A percentile compares a stretch with the other conserved stretches of the same genome.
Evolutionary conservation across 768 basidiomycete species (phyloP).

Genomic region (Russula virescens): DNA sequence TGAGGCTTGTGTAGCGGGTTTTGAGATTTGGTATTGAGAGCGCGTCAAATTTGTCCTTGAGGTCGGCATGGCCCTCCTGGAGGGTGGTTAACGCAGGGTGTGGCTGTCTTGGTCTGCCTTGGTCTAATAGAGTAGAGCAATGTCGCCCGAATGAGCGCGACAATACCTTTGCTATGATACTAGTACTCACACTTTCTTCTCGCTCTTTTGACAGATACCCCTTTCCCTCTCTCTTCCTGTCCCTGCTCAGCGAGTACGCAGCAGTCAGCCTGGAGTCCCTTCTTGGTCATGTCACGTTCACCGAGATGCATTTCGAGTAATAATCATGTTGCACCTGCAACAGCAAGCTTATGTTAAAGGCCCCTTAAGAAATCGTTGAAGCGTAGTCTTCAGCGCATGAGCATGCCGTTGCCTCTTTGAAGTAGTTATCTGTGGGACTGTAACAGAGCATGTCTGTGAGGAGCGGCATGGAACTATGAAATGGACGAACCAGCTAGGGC

Average conservation of each 20-base stretch:
- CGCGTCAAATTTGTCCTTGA: constrained; percentile 48
- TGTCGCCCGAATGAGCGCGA: not conserved
- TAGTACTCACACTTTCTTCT: constrained; percentile 52
- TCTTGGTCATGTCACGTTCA: constrained; percentile 56
- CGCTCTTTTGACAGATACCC: constrained; percentile 47
- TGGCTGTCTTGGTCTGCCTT: constrained; percentile 49
- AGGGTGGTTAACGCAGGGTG: constrained; percentile 45
- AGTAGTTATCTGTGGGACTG: constrained; percentile 60
- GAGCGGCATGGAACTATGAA: not conserved
- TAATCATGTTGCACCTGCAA: constrained; percentile 52
- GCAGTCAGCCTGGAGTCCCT: constrained; percentile 63
- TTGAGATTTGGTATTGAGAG: constrained; percentile 45
- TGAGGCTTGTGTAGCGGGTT: constrained; percentile 46
- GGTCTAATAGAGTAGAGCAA: constrained; percentile 32
- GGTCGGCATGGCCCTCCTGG: constrained; percentile 53
- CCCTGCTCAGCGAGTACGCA: constrained; percentile 68
- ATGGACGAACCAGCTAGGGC: constrained; percentile 47
- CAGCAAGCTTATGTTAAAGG: constrained; percentile 61
- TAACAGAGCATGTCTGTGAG: not conserved
- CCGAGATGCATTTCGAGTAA: constrained; percentile 65
- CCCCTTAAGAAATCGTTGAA: constrained; percentile 56
- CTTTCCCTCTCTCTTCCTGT: constrained; percentile 61
- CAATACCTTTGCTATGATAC: too few relatives aligned
- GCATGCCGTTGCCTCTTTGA: constrained; percentile 65
- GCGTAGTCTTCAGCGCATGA: constrained; percentile 54